phyloP scores from a whole-genome alignment of 306 rosid genomes.

The Aeschynomene evenia region DNA sequence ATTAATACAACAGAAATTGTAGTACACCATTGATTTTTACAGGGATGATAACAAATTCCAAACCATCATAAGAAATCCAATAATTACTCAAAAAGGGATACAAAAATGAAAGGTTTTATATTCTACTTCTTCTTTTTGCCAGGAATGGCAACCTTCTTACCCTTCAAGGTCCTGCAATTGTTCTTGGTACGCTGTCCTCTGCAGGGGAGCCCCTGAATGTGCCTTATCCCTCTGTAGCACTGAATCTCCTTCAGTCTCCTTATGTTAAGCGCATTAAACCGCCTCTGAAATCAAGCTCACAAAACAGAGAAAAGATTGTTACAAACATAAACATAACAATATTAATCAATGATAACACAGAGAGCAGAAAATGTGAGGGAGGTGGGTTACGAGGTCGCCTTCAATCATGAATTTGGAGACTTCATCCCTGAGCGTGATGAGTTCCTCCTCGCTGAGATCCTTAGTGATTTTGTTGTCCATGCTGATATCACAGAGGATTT shows the following conservation, averaged over 20 bases:
- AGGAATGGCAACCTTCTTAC: constrained; percentile 80
- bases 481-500: constrained; percentile 61
- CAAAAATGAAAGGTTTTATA: not conserved
- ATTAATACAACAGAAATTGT: constrained; percentile 16
- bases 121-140: constrained; percentile 73
- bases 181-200: constrained; percentile 94
- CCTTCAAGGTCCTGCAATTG: constrained; percentile 92
- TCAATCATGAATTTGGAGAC: constrained; percentile 85
- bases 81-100: not conserved
- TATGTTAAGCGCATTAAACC: constrained; percentile 78
- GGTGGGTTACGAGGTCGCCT: constrained; percentile 83
- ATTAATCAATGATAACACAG: not conserved
- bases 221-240: constrained; percentile 89
- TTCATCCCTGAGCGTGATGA: constrained; percentile 69
- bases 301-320: not conserved
- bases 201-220: constrained; percentile 88
- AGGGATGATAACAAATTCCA: not conserved
- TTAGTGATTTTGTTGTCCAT: constrained; percentile 88
- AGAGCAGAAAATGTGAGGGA: not conserved
- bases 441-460: constrained; percentile 78
- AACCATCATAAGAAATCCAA: not conserved
- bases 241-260: constrained; percentile 93
- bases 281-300: constrained; percentile 58
- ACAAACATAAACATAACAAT: not conserved
- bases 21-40: not conserved